phyloP scores from a whole-genome alignment of 2,329 filamentous ascomycete species.

The Coniochaeta sp. region DNA sequence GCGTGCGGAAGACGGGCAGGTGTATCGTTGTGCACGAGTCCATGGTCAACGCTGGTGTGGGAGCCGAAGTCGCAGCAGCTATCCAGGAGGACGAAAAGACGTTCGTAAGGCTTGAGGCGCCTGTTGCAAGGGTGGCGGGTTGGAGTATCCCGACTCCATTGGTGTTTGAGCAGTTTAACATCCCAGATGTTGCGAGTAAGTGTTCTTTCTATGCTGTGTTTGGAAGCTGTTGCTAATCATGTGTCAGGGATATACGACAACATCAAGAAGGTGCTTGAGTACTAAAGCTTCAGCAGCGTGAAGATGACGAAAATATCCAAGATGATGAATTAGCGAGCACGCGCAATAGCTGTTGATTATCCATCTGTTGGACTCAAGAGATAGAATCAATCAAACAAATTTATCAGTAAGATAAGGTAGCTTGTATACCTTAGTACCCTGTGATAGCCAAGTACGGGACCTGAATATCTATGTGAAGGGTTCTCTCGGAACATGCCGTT shows the following conservation, averaged over 20 bases:
- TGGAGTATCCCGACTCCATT: slow-evolving; percentile 81
- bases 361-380: neutral
- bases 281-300: slow-evolving; percentile 32
- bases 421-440: too few relatives aligned
- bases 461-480: neutral
- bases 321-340: neutral
- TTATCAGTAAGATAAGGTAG: neutral
- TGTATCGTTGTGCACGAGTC: slow-evolving; percentile 88
- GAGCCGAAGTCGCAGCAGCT: slow-evolving; percentile 80
- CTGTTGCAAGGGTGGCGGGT: slow-evolving; percentile 77
- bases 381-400: neutral
- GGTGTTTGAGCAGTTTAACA: slow-evolving; percentile 70
- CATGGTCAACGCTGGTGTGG: slow-evolving; percentile 84
- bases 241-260: slow-evolving; percentile 60
- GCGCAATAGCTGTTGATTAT: neutral
- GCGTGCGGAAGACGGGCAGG: slow-evolving; percentile 78
- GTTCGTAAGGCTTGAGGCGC: slow-evolving; percentile 77
- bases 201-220: slow-evolving; percentile 18
- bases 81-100: slow-evolving; percentile 72
- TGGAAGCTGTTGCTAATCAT: slow-evolving; percentile 19
- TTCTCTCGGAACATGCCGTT: neutral
- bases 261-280: slow-evolving; percentile 59
- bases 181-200: slow-evolving; percentile 83
- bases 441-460: neutral
- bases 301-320: neutral